A percentile compares a stretch with the other conserved stretches of the same genome.
Evolutionary conservation across 352 stramenopile species (phyloP).

Genomic region (Phytophthora colocasiae): DNA sequence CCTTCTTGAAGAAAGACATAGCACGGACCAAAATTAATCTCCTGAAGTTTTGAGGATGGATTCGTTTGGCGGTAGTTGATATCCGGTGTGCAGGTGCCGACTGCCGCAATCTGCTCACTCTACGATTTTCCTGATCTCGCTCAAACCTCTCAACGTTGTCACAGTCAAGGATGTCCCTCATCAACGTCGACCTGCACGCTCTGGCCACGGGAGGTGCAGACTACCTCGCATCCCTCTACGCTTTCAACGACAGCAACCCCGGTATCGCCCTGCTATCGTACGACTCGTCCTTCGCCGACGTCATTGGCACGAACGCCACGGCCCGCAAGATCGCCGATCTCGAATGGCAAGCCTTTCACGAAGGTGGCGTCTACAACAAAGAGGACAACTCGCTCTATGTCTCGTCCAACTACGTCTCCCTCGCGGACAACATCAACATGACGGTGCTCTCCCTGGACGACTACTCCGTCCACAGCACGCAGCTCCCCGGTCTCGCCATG

Average conservation of each 20-base stretch:
- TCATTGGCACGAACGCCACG: constrained; percentile 12
- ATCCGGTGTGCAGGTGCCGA: not conserved
- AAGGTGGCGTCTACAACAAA: constrained; percentile 32
- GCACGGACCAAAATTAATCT: no score
- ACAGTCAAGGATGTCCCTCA: constrained; percentile 20
- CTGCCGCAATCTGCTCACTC: not conserved
- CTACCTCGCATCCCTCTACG: constrained; percentile 27
- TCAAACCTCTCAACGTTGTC: not conserved
- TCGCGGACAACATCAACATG: constrained; percentile 29
- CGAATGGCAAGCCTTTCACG: constrained; percentile 28
- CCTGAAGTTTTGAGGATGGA: no score
- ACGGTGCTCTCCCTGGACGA: constrained; percentile 27
- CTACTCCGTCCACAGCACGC: constrained; percentile 21
- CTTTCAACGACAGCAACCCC: constrained; percentile 22
- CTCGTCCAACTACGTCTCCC: constrained; percentile 27
- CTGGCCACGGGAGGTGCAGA: constrained; percentile 19
- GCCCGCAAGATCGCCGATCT: constrained; percentile 13
- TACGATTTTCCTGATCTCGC: constrained; percentile 3
- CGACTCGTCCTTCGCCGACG: constrained; percentile 18
- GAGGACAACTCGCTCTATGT: constrained; percentile 29
- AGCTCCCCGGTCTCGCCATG: constrained; percentile 16
- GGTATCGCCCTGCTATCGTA: constrained; percentile 22
- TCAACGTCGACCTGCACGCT: constrained; percentile 26
- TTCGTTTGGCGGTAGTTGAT: not conserved
- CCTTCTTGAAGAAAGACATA: no score